Percentiles rank a stretch among this genome's conserved stretches.
phyloP scores from a whole-genome alignment of 2,329 filamentous ascomycete genomes.

The Cadophora luteo-olivacea region DNA sequence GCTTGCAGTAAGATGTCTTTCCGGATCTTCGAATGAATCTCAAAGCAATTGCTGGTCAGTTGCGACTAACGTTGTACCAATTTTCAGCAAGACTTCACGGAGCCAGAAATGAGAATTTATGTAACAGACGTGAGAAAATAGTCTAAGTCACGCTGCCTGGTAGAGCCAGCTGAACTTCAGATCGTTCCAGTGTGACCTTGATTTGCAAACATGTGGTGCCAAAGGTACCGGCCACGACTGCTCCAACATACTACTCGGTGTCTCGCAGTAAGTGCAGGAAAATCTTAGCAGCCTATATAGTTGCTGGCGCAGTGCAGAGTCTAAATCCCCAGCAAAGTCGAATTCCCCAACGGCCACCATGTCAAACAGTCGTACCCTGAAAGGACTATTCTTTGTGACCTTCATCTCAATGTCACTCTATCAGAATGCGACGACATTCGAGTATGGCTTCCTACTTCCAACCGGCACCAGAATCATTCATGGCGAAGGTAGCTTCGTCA shows the following conservation, averaged over 20 bases:
- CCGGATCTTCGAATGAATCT: no score
- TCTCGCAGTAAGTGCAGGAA: no score
- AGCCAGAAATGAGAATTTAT: no score
- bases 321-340: no score
- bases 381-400: neutral
- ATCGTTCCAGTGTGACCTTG: neutral
- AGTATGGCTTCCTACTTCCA: constrained; percentile 8
- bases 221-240: neutral
- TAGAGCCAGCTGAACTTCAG: neutral
- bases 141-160: no score
- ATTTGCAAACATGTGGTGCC: neutral
- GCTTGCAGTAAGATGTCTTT: no score
- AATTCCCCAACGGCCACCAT: neutral
- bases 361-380: neutral
- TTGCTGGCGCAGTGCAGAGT: no score
- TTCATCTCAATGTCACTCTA: neutral
- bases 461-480: constrained; percentile 3
- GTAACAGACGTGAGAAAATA: no score
- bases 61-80: no score
- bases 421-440: neutral
- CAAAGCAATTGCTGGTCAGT: no score
- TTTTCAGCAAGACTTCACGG: no score
- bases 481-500: neutral
- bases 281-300: no score
- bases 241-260: neutral